phyloP scores from a whole-genome alignment of 208 protist species.

The Trypanosoma avium region DNA sequence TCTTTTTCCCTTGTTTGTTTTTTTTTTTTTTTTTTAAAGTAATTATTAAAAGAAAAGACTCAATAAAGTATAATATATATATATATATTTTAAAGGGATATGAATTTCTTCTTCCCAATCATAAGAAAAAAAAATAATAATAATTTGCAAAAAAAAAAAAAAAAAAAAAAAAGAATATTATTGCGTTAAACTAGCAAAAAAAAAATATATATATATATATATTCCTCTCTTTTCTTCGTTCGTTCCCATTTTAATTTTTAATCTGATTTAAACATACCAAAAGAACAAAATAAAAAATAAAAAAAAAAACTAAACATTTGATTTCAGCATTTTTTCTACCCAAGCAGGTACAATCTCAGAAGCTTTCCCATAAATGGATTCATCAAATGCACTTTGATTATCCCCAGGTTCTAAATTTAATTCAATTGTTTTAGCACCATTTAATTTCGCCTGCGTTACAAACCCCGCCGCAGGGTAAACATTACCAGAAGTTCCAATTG shows the following conservation, averaged over 20 bases:
- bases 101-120: too few relatives aligned
- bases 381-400: conserved; percentile 47
- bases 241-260: too few relatives aligned
- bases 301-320: conserved; percentile 15
- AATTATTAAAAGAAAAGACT: too few relatives aligned
- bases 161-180: conserved; percentile 17
- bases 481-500: conserved; percentile 70
- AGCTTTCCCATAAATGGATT: conserved; percentile 47
- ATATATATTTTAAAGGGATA: too few relatives aligned
- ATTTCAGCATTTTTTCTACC: conserved; percentile 52
- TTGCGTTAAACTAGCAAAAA: conserved; percentile 4
- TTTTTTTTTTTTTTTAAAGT: neutral
- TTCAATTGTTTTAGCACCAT: conserved; percentile 54
- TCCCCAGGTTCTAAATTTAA: conserved; percentile 52
- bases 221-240: too few relatives aligned
- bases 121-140: conserved; percentile 7
- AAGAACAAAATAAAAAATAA: conserved; percentile 9
- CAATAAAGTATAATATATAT: too few relatives aligned
- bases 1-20: neutral
- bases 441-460: conserved; percentile 28
- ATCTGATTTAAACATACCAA: too few relatives aligned
- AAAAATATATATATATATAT: neutral
- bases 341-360: conserved; percentile 51
- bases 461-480: conserved; percentile 81
- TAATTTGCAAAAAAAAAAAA: conserved; percentile 9